Percentiles rank a stretch among this genome's conserved stretches.
These are phyloP conservation scores for Biancaea sappan DNA, from an alignment of 306 rosid genomes.

Conservation along the genomic window DNA sequence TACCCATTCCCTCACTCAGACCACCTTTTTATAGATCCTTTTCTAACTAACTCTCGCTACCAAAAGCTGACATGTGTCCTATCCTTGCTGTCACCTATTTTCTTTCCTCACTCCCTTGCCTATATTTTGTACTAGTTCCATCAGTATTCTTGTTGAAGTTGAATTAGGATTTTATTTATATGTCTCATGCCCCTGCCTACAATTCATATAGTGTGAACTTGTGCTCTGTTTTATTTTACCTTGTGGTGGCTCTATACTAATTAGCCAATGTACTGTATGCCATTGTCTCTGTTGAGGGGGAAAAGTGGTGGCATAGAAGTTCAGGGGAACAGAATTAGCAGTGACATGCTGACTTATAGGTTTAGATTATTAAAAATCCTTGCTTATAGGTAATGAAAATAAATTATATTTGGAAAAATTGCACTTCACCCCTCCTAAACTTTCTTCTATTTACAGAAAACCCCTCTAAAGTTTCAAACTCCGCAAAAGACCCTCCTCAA, in stretches of 20 bases:
- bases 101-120: too few species aligned
- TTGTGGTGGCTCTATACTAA: constrained; percentile 16
- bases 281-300: background rate
- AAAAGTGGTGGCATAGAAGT: background rate
- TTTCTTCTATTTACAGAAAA: too few species aligned
- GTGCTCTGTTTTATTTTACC: background rate
- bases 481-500: too few species aligned
- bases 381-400: background rate
- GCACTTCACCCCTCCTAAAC: too few species aligned
- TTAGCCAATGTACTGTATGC: background rate
- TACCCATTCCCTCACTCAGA: too few species aligned
- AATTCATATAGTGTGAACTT: constrained; percentile 12
- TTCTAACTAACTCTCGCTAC: too few species aligned
- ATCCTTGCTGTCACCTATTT: too few species aligned
- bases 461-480: too few species aligned
- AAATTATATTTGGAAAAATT: background rate
- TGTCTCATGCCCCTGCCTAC: background rate
- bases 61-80: too few species aligned
- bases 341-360: background rate
- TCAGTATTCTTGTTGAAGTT: constrained; percentile 16
- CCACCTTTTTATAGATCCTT: too few species aligned
- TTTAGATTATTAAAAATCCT: background rate
- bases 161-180: constrained; percentile 2
- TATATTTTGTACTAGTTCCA: too few species aligned
- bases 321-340: background rate